These are phyloP conservation scores for Ascochyta rabiei DNA, from an alignment of 2,329 filamentous ascomycete genomes.

Conservation along the genomic window DNA sequence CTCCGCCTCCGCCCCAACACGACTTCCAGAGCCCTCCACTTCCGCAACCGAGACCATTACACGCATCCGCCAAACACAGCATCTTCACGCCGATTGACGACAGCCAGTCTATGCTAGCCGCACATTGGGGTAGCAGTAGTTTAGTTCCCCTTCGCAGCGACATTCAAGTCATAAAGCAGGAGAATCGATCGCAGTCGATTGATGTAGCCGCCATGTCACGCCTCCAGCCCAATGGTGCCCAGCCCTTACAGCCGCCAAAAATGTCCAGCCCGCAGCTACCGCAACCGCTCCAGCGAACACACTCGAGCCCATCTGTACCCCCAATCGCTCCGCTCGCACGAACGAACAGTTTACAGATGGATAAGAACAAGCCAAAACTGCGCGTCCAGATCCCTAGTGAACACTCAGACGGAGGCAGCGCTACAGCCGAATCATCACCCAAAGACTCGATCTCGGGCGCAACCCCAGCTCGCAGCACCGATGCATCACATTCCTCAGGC, in stretches of 20 bases:
- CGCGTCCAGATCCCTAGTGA: conserved; percentile 96
- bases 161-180: conserved; percentile 50
- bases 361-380: conserved; percentile 77
- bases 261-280: conserved; percentile 42
- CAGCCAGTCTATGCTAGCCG: conserved; percentile 83
- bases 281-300: conserved; percentile 56
- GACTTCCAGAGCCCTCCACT: conserved; percentile 59
- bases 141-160: conserved; percentile 55
- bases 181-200: conserved; percentile 67
- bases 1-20: conserved; percentile 60
- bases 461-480: conserved; percentile 62
- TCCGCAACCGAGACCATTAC: conserved; percentile 69
- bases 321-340: conserved; percentile 73
- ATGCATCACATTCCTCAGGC: conserved; percentile 66
- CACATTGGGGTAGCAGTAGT: conserved; percentile 70
- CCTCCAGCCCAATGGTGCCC: conserved; percentile 48
- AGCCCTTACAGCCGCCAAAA: conserved; percentile 60
- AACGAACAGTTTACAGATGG: conserved; percentile 73
- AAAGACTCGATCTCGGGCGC: conserved; percentile 65
- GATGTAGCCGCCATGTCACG: conserved; percentile 63
- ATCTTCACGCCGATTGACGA: conserved; percentile 99
- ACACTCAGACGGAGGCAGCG: conserved; percentile 77
- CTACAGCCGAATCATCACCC: conserved; percentile 72
- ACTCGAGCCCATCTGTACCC: conserved; percentile 67
- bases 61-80: conserved; percentile 74